These are phyloP conservation scores for Trichosporon coremiiforme DNA, from an alignment of 1,284 basidiomycete species.

Conservation along the genomic window DNA sequence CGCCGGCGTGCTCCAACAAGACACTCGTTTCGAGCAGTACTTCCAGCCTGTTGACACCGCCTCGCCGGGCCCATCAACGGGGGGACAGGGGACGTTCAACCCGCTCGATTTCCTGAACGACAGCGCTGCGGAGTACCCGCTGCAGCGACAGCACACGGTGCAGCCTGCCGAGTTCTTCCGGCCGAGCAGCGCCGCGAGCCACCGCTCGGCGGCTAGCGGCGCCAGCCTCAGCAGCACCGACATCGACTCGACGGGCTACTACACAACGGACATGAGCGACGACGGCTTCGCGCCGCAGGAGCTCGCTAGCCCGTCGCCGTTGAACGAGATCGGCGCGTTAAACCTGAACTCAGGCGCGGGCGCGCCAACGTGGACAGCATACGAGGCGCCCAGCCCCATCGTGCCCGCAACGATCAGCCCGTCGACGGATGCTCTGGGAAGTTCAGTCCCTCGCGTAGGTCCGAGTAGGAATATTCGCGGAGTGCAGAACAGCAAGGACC, in stretches of 20 bases:
- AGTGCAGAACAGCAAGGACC: constrained; percentile 17
- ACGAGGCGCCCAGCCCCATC: background rate
- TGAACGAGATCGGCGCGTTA: constrained; percentile 26
- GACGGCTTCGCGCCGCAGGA: constrained; percentile 16
- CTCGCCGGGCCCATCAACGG: constrained; percentile 12
- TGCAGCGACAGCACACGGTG: background rate
- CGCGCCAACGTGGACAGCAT: background rate
- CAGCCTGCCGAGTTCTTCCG: constrained; percentile 20
- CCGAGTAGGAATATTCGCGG: constrained; percentile 6
- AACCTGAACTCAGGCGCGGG: constrained; percentile 19
- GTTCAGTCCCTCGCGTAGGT: constrained; percentile 12
- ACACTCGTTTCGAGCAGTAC: constrained; percentile 13
- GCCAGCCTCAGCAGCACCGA: constrained; percentile 28
- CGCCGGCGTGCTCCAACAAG: constrained; percentile 31
- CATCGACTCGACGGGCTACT: constrained; percentile 23
- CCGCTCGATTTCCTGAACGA: constrained; percentile 30
- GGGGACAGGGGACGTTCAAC: constrained; percentile 24
- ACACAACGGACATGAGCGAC: constrained; percentile 27
- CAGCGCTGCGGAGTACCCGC: constrained; percentile 2
- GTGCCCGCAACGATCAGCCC: constrained; percentile 27
- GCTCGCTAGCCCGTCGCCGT: constrained; percentile 21
- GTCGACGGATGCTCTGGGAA: constrained; percentile 21
- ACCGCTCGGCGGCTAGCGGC: constrained; percentile 22
- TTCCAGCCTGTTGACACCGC: background rate
- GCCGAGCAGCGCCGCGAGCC: constrained; percentile 23